phyloP scores from a whole-genome alignment of 2,329 filamentous ascomycete genomes.

The Juglanconis oblonga region DNA sequence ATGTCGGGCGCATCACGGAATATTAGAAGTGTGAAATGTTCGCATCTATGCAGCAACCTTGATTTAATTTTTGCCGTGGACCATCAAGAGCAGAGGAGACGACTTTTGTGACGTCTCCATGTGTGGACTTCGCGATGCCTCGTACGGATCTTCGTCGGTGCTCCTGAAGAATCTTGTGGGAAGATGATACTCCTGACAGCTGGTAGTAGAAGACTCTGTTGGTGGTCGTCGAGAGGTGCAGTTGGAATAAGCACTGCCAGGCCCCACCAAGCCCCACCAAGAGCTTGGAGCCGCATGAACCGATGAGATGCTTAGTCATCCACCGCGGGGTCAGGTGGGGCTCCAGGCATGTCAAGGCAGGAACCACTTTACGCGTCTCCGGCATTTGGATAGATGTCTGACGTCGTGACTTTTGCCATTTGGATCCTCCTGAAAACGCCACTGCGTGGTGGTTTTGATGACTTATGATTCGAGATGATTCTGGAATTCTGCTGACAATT shows the following conservation, averaged over 20 bases:
- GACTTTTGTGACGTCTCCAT: too few species aligned
- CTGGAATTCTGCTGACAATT: neutral
- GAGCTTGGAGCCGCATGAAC: neutral
- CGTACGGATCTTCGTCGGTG: too few species aligned
- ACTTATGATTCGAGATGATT: slow-evolving; percentile 12
- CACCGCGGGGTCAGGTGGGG: neutral
- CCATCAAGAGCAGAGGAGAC: too few species aligned
- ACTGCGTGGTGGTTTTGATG: neutral
- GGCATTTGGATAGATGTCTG: neutral
- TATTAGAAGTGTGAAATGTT: too few species aligned
- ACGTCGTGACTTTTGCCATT: neutral
- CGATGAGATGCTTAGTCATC: neutral
- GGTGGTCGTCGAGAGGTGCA: neutral
- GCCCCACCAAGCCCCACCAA: neutral
- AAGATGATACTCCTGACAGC: too few species aligned
- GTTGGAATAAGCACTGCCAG: neutral
- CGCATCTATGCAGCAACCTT: too few species aligned
- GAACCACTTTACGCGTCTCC: slow-evolving; percentile 17
- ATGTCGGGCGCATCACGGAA: too few species aligned
- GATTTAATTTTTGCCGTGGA: too few species aligned
- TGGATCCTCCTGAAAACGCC: neutral
- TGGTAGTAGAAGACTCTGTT: neutral
- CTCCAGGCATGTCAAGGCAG: slow-evolving; percentile 1
- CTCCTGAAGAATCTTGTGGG: too few species aligned
- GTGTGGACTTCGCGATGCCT: too few species aligned